These are phyloP conservation scores for Fusarium tanahbumbuense DNA, from an alignment of 2,329 filamentous ascomycete species.

Conservation along the genomic window DNA sequence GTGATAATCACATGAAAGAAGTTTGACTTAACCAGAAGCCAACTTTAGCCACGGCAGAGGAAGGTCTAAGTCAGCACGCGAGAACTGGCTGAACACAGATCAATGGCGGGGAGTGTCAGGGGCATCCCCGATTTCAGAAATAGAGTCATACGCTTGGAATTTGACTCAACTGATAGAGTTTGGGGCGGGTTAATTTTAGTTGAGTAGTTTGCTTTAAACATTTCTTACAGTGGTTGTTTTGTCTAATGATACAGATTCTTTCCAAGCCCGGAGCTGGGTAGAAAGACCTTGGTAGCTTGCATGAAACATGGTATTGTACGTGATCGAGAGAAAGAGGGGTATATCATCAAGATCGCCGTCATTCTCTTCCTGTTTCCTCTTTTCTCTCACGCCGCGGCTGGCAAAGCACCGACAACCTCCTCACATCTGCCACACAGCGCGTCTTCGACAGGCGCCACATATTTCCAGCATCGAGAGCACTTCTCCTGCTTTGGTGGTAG, in stretches of 20 bases:
- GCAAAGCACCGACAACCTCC: conserved; percentile 62
- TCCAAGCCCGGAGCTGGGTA: neutral
- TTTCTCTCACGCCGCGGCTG: conserved; percentile 21
- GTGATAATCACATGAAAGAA: conserved; percentile 37
- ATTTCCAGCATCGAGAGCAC: conserved; percentile 91
- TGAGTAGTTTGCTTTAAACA: neutral
- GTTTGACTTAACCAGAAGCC: conserved; percentile 5
- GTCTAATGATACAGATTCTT: conserved; percentile 21
- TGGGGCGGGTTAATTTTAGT: neutral
- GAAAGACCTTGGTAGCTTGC: conserved; percentile 25
- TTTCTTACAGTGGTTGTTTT: conserved; percentile 7
- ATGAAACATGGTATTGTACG: conserved; percentile 33
- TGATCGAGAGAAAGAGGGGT: conserved; percentile 29
- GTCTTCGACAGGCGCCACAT: conserved; percentile 74
- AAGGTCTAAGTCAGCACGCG: conserved; percentile 19
- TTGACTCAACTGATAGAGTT: conserved; percentile 24
- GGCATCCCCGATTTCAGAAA: conserved; percentile 16
- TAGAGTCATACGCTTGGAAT: conserved; percentile 32
- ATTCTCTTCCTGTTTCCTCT: conserved; percentile 13
- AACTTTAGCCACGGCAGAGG: neutral
- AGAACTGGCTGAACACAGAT: conserved; percentile 26
- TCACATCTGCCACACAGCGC: conserved; percentile 79
- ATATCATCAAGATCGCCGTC: conserved; percentile 14
- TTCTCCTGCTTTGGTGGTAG: conserved; percentile 70
- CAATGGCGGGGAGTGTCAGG: conserved; percentile 33